Conservation (phyloP, 805 yeast genomes). For the Yamadazyma akitaensis region DNA sequence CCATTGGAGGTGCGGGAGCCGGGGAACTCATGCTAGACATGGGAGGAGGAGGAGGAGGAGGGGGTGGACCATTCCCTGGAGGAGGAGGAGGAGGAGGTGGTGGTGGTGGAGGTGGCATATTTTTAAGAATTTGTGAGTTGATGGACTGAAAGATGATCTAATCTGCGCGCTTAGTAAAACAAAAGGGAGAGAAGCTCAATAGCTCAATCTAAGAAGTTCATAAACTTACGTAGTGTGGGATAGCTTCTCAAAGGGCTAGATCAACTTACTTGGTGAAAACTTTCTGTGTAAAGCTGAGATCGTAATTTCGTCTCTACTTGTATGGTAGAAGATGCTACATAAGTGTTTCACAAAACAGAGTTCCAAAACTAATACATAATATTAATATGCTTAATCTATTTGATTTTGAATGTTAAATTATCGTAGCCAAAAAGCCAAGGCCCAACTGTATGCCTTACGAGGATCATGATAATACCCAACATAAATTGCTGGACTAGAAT, state of each 20-base stretch:
- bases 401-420: constrained; percentile 48
- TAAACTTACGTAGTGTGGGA: too few relatives aligned
- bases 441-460: constrained; percentile 79
- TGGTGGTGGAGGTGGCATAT: neutral
- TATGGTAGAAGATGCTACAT: too few relatives aligned
- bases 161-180: neutral
- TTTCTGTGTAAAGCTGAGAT: too few relatives aligned
- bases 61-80: constrained; percentile 14
- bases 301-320: too few relatives aligned
- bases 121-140: neutral
- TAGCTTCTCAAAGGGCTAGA: too few relatives aligned
- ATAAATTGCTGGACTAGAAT: constrained; percentile 61
- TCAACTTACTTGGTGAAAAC: too few relatives aligned
- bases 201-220: too few relatives aligned
- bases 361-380: neutral
- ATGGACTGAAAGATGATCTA: neutral
- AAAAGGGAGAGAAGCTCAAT: too few relatives aligned
- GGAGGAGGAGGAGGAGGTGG: constrained; percentile 12
- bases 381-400: neutral
- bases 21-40: constrained; percentile 7
- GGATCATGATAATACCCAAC: constrained; percentile 63
- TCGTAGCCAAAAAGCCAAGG: constrained; percentile 87
- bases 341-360: too few relatives aligned
- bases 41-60: constrained; percentile 30
- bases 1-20: constrained; percentile 17